Evolutionary conservation across 2,329 filamentous ascomycete genomes (phyloP).

Genomic region (Cytospora schulzeri): DNA sequence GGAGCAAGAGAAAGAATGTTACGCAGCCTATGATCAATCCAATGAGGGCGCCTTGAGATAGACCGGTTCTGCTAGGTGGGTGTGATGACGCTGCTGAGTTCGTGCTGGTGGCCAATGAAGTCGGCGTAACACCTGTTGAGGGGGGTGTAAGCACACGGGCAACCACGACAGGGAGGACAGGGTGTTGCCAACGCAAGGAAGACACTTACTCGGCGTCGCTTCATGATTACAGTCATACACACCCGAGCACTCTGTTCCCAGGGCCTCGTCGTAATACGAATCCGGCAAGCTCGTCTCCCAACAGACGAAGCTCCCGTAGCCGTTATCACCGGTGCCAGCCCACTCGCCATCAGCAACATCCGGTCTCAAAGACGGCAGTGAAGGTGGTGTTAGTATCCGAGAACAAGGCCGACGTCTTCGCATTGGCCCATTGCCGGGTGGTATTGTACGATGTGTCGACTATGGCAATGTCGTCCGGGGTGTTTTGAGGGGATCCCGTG

Average conservation of each 20-base stretch:
- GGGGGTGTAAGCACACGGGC: neutral
- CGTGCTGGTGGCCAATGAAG: neutral
- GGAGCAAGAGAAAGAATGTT: neutral
- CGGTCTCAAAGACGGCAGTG: constrained; percentile 33
- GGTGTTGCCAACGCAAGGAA: neutral
- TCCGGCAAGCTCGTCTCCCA: constrained; percentile 34
- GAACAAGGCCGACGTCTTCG: too few species aligned
- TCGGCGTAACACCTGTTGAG: constrained; percentile 3
- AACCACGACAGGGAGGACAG: too few species aligned
- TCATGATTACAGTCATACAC: constrained; percentile 38
- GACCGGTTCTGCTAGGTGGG: neutral
- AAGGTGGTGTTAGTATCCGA: constrained; percentile 34
- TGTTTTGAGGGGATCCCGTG: constrained; percentile 22
- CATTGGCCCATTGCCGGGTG: constrained; percentile 11
- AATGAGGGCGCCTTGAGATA: neutral
- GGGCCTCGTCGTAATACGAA: constrained; percentile 34
- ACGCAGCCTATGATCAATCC: constrained; percentile 1
- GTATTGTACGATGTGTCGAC: constrained; percentile 33
- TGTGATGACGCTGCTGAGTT: neutral
- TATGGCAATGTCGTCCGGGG: constrained; percentile 35
- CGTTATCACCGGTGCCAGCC: constrained; percentile 38
- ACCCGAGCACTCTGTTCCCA: constrained; percentile 33
- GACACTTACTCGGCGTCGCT: constrained; percentile 31
- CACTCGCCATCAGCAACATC: constrained; percentile 35
- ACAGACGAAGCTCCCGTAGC: constrained; percentile 37